These are phyloP conservation scores for Flaveria ramosissima DNA, from an alignment of 129 eudicot species.

Conservation along the genomic window DNA sequence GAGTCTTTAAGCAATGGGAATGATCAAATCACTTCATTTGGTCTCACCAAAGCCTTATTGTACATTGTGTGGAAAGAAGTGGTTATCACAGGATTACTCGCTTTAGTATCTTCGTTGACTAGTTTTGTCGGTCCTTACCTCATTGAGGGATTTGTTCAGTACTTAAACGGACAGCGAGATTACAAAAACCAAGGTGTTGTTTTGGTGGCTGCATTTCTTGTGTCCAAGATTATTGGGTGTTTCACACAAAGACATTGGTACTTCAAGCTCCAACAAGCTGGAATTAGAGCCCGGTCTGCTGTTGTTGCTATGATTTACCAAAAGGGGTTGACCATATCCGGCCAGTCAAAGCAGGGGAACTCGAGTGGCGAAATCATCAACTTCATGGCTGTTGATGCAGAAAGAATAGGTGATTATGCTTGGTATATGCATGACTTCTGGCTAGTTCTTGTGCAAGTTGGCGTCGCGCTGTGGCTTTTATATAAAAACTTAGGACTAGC, in stretches of 20 bases:
- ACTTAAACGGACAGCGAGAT: constrained; percentile 55
- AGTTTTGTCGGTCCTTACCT: constrained; percentile 85
- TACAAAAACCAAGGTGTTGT: constrained; percentile 58
- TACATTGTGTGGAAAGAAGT: constrained; percentile 69
- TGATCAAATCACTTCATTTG: constrained; percentile 50
- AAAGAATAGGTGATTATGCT: constrained; percentile 65
- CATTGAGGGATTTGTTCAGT: constrained; percentile 74
- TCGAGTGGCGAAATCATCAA: constrained; percentile 89
- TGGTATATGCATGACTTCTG: constrained; percentile 93
- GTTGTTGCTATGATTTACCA: constrained; percentile 68
- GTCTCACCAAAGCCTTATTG: constrained; percentile 68
- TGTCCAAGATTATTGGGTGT: constrained; percentile 68
- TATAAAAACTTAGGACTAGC: constrained; percentile 80
- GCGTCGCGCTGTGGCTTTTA: constrained; percentile 57
- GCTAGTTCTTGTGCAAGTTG: constrained; percentile 74
- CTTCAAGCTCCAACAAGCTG: constrained; percentile 74
- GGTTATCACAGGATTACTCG: constrained; percentile 51
- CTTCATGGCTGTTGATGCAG: constrained; percentile 93
- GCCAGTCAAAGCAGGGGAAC: constrained; percentile 67
- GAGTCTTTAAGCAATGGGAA: constrained; percentile 37
- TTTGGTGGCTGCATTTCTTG: constrained; percentile 63
- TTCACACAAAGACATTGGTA: constrained; percentile 74
- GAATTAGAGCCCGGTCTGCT: constrained; percentile 65
- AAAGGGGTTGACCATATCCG: constrained; percentile 75
- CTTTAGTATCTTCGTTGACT: constrained; percentile 45